phyloP scores from a whole-genome alignment of 352 stramenopile species.

The Phytophthora meadii region DNA sequence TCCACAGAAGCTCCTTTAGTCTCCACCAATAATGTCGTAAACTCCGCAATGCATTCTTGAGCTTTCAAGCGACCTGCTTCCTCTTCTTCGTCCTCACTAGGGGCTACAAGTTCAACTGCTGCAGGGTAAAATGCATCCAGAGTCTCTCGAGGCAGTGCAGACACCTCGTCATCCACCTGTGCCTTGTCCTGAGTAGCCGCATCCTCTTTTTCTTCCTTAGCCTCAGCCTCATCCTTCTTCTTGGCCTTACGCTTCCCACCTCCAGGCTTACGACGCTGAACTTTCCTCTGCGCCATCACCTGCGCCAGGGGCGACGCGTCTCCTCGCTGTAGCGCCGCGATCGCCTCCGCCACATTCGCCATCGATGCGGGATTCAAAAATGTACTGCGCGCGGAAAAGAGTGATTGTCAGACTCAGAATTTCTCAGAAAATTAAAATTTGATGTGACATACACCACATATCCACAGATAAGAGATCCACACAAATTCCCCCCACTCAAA shows the following conservation, averaged over 20 bases:
- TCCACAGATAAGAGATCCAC: conserved; percentile 48
- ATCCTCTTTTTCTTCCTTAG: conserved; percentile 5
- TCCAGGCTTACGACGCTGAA: conserved; percentile 30
- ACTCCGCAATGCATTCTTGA: conserved; percentile 57
- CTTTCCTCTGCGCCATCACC: conserved; percentile 45
- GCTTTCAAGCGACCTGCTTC: conserved; percentile 40
- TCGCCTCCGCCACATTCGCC: conserved; percentile 42
- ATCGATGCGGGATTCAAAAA: conserved; percentile 33
- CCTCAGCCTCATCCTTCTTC: conserved; percentile 29
- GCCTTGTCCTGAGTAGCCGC: conserved; percentile 1
- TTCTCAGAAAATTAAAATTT: conserved; percentile 1
- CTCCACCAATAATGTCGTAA: conserved; percentile 68
- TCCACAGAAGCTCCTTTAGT: conserved; percentile 58
- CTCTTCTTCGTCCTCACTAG: conserved; percentile 36
- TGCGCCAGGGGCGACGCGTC: conserved; percentile 44
- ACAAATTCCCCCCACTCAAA: conserved; percentile 47
- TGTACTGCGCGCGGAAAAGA: conserved; percentile 7
- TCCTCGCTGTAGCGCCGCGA: conserved; percentile 46
- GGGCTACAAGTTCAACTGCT: conserved; percentile 40
- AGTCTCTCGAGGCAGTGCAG: conserved; percentile 48
- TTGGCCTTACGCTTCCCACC: conserved; percentile 32
- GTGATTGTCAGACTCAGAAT: background rate
- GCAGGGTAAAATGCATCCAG: conserved; percentile 65
- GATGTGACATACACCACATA: conserved; percentile 5
- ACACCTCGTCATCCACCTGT: conserved; percentile 64